Evolutionary conservation across 768 basidiomycete genomes (phyloP), one percentile per base, ranked within the genome.

Genomic region (Boletus sensibilis): DNA sequence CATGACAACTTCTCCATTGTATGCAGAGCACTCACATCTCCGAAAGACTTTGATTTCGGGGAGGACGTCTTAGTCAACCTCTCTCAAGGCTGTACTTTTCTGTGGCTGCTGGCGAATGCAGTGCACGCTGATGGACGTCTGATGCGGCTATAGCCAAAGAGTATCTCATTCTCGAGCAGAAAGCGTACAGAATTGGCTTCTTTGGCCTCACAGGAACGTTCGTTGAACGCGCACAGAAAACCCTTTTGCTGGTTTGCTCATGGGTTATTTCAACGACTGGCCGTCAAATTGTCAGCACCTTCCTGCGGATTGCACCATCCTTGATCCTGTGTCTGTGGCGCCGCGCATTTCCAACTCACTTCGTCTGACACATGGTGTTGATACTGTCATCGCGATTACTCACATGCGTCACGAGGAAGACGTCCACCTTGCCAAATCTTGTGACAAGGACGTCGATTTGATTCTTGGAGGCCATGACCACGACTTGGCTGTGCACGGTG

Each of bases 381-480:
- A 61, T 41, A 33, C 57, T 11, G 40, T 52, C 21, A 58, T 57
- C 25, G 39, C 38, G 25, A 51, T 62, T 16, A 65, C 50, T 23
- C 55, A 61, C 41, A 65, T 59, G 46, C 49, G 42, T 49, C 48
- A 56, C 23, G 57, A 62, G 51, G 53, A 59, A 23, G 46, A 49
- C 33, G 16, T 47, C n/a, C 34, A 37, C 13, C 51, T 58, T 23
- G 38, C 39, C 35, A 13, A 27, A 16, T 40, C 33, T 1, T 60
- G 60, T 16, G 25, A 45, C 16, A 29, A 35, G 27, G 33, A 54
- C 37, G 6, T 62, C 3, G 45, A 57, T 47, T 37, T 56, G 12
- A 58, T 64, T 20, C 37, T 58, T 8, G 58, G 53, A 2, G 52
- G 55, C 16, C 57, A 64, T 21, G 50, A 55, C 31, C 58, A 63